These are phyloP conservation scores for Fragaria nilgerrensis DNA, from an alignment of 306 rosid species.

Conservation along the genomic window DNA sequence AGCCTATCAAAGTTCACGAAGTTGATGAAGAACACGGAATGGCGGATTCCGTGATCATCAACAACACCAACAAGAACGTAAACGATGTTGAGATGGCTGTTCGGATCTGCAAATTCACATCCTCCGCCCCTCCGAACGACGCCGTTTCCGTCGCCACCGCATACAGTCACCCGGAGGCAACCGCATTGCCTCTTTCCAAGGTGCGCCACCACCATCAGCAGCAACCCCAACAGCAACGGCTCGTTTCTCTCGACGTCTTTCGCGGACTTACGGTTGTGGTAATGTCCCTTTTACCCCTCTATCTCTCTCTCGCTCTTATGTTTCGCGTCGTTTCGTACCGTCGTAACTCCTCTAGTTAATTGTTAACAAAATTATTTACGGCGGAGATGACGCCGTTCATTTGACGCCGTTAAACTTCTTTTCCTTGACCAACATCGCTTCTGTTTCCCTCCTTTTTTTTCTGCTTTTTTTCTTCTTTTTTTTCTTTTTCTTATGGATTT, in stretches of 20 bases:
- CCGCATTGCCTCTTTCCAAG: slow-evolving; percentile 17
- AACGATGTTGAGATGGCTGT: slow-evolving; percentile 14
- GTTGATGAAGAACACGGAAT: slow-evolving; percentile 3
- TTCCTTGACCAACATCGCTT: background rate
- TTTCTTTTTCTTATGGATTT: background rate
- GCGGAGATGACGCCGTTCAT: background rate
- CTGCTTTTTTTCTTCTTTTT: no score
- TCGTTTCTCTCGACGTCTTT: slow-evolving; percentile 84
- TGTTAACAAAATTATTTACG: background rate
- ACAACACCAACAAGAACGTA: background rate
- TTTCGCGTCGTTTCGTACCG: background rate
- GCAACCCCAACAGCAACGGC: slow-evolving; percentile 45
- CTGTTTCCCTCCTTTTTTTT: background rate
- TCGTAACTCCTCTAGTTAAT: background rate
- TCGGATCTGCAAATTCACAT: background rate
- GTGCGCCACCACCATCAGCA: background rate
- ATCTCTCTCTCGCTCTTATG: background rate
- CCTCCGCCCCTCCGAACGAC: background rate
- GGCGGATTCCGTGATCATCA: slow-evolving; percentile 4
- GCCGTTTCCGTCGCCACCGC: background rate
- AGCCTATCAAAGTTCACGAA: slow-evolving; percentile 6
- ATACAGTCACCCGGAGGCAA: background rate
- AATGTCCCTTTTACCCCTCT: slow-evolving; percentile 8
- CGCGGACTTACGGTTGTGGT: slow-evolving; percentile 97
- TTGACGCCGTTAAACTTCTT: background rate